Conservation (phyloP, 495 filamentous ascomycete species). For the Neurospora africana region DNA sequence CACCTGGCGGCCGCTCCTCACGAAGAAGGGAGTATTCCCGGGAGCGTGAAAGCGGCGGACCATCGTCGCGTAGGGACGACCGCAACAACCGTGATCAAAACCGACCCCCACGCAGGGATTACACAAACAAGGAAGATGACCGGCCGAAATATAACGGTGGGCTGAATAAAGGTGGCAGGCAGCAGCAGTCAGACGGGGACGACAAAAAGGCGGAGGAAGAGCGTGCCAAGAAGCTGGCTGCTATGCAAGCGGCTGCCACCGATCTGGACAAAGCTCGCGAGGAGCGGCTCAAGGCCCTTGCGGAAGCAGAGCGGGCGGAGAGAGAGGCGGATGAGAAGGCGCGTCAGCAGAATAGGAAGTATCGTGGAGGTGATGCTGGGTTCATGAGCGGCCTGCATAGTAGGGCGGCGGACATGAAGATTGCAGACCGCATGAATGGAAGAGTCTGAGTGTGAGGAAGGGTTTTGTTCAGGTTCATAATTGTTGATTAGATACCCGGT, state of each 20-base stretch:
- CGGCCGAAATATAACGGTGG: background rate
- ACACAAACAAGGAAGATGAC: background rate
- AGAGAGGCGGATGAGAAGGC: slow-evolving; percentile 53
- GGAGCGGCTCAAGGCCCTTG: slow-evolving; percentile 57
- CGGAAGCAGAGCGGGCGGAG: slow-evolving; percentile 51
- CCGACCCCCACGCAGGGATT: background rate
- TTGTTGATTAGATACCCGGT: background rate
- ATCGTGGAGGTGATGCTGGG: slow-evolving; percentile 46
- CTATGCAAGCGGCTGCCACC: slow-evolving; percentile 79
- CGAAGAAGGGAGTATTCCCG: slow-evolving; percentile 13
- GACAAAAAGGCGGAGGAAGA: slow-evolving; percentile 31
- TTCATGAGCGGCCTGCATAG: slow-evolving; percentile 51
- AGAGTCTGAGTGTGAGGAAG: background rate
- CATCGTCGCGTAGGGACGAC: background rate
- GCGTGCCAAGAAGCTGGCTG: slow-evolving; percentile 60
- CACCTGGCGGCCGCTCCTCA: slow-evolving; percentile 17
- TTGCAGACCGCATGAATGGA: slow-evolving; percentile 26
- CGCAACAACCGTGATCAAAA: slow-evolving; percentile 7
- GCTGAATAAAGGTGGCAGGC: slow-evolving; percentile 4
- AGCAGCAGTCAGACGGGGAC: slow-evolving; percentile 3
- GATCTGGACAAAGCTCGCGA: slow-evolving; percentile 67
- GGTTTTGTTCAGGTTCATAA: background rate
- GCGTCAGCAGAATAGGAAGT: slow-evolving; percentile 45
- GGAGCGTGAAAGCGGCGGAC: background rate
- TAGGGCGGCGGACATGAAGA: slow-evolving; percentile 45